phyloP scores from a whole-genome alignment of 1,284 basidiomycete species.

The Cystobasidiaceae sp. region DNA sequence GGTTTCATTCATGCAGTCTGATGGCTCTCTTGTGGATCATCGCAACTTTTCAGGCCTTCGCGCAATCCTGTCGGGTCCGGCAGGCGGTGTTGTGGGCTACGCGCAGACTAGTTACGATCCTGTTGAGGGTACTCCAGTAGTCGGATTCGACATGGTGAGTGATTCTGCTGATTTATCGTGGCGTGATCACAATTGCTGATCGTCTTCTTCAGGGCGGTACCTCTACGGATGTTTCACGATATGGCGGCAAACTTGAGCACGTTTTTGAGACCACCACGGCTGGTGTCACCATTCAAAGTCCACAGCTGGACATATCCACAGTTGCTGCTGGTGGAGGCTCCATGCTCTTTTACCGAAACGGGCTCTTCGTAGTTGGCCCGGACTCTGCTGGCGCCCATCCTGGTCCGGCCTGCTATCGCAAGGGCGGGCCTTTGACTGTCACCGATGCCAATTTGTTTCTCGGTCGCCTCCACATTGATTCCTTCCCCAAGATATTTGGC shows the following conservation, averaged over 20 bases:
- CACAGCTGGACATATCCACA: conserved; percentile 61
- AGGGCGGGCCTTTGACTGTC: conserved; percentile 72
- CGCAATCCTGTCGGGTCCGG: conserved; percentile 57
- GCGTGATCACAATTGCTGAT: conserved; percentile 22
- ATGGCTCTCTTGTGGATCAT: conserved; percentile 75
- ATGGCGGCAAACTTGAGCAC: conserved; percentile 74
- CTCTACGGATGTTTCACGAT: conserved; percentile 83
- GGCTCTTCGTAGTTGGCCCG: conserved; percentile 45
- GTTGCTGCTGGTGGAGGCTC: conserved; percentile 78
- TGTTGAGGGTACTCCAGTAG: conserved; percentile 58
- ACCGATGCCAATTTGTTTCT: conserved; percentile 82
- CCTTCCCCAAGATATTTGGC: conserved; percentile 64
- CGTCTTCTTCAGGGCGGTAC: conserved; percentile 60
- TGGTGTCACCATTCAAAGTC: conserved; percentile 78
- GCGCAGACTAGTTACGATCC: conserved; percentile 75
- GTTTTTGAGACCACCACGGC: conserved; percentile 88
- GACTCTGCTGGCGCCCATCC: conserved; percentile 67
- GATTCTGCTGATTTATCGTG: neutral
- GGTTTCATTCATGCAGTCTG: conserved; percentile 72
- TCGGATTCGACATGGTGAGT: conserved; percentile 52
- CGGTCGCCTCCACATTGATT: conserved; percentile 72
- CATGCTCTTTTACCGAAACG: conserved; percentile 71
- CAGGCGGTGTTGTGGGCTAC: conserved; percentile 79
- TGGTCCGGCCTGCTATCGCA: conserved; percentile 45
- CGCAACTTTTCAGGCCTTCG: conserved; percentile 80